Evolutionary conservation across 129 eudicot genomes (phyloP).

Genomic region (Artemisia tridentata): DNA sequence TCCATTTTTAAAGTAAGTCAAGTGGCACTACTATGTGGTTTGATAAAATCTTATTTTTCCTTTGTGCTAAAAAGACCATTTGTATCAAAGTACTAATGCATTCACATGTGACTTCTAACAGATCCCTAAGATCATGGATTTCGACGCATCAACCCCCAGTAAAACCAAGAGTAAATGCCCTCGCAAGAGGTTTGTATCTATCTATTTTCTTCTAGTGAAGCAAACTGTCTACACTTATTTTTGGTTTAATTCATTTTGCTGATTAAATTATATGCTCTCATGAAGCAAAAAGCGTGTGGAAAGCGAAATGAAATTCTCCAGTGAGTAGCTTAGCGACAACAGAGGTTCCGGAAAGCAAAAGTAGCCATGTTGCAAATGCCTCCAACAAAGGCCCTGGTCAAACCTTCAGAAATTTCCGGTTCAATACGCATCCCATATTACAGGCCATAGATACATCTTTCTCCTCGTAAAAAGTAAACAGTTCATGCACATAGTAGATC

Average conservation of each 20-base stretch:
- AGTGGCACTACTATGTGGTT: too few relatives aligned
- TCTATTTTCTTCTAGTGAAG: too few relatives aligned
- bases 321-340: constrained; percentile 47
- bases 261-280: neutral
- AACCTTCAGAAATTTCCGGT: constrained; percentile 62
- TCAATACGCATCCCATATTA: constrained; percentile 48
- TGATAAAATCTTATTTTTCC: too few relatives aligned
- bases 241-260: neutral
- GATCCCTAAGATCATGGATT: too few relatives aligned
- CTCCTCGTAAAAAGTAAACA: neutral
- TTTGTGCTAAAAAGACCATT: too few relatives aligned
- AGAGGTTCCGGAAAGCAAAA: constrained; percentile 38
- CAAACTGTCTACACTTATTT: too few relatives aligned
- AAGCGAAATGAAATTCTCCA: constrained; percentile 48
- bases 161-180: too few relatives aligned
- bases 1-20: too few relatives aligned
- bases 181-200: too few relatives aligned
- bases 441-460: constrained; percentile 62
- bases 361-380: neutral
- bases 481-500: constrained; percentile 1
- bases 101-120: too few relatives aligned
- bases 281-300: constrained; percentile 70
- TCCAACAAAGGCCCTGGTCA: constrained; percentile 44
- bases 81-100: too few relatives aligned
- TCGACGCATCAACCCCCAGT: too few relatives aligned